These are phyloP conservation scores for Penicillium freii DNA, from an alignment of 2,329 filamentous ascomycete species.

Conservation along the genomic window DNA sequence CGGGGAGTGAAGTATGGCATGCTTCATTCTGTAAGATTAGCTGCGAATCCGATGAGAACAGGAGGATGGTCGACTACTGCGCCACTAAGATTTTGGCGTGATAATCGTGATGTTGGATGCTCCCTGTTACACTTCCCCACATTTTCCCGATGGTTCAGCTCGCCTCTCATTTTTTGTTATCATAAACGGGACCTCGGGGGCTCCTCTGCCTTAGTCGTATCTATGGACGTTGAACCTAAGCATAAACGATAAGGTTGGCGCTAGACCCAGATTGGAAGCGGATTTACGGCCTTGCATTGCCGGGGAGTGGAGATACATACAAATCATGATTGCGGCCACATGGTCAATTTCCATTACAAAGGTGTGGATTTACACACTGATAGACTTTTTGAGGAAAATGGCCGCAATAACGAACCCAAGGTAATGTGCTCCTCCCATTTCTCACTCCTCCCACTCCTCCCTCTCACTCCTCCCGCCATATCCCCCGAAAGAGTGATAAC, in stretches of 20 bases:
- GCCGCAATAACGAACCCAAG: not conserved
- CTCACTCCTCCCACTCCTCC: constrained; percentile 9
- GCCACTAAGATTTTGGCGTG: no score
- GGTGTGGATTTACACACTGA: not conserved
- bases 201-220: not conserved
- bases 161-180: not conserved
- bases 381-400: not conserved
- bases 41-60: not conserved
- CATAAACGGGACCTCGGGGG: not conserved
- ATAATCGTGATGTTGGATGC: not conserved
- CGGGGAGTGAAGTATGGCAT: not conserved
- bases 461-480: no score
- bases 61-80: not conserved
- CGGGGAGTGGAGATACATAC: not conserved
- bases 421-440: not conserved
- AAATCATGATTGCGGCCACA: not conserved
- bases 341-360: rapidly evolving
- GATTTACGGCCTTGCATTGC: not conserved
- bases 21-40: not conserved
- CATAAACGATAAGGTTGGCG: not conserved
- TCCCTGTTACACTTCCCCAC: not conserved
- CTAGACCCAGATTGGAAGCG: not conserved
- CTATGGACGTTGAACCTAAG: not conserved
- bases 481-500: not conserved
- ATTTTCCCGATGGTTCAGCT: not conserved